Evolutionary conservation across 257 asterid species (phyloP).

Genomic region (Ocimum tenuiflorum): DNA sequence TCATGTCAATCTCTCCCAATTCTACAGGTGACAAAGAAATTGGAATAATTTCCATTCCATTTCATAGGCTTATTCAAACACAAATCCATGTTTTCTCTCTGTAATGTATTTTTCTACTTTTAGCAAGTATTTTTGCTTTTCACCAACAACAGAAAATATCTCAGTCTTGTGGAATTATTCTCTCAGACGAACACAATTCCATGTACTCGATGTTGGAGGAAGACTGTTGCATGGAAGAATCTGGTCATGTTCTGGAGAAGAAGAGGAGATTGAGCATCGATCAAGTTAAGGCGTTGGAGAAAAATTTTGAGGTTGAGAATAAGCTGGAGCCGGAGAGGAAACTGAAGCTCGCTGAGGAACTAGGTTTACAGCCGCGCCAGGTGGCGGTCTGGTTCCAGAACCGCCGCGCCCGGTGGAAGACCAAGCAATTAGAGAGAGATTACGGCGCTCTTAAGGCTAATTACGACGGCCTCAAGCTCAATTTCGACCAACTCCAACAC

Average conservation of each 20-base stretch:
- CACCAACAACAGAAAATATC: not conserved
- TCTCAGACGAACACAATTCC: slow-evolving; percentile 39
- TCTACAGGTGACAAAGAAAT: slow-evolving; percentile 54
- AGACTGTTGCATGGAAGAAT: slow-evolving; percentile 61
- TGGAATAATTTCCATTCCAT: not conserved
- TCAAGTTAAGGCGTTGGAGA: slow-evolving; percentile 93
- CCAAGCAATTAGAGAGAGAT: slow-evolving; percentile 86
- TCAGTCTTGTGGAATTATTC: not conserved
- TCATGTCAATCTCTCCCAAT: slow-evolving; percentile 84
- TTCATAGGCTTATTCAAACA: not conserved
- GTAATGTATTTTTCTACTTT: slow-evolving; percentile 11
- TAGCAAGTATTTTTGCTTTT: slow-evolving; percentile 14
- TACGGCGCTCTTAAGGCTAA: slow-evolving; percentile 64
- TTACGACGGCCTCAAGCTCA: slow-evolving; percentile 57
- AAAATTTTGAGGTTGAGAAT: slow-evolving; percentile 85
- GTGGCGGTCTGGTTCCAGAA: slow-evolving; percentile 99
- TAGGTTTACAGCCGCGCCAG: slow-evolving; percentile 88
- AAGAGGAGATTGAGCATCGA: slow-evolving; percentile 65
- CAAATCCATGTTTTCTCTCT: slow-evolving; percentile 32
- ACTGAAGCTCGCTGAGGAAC: slow-evolving; percentile 73
- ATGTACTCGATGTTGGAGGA: slow-evolving; percentile 66
- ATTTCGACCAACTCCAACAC: slow-evolving; percentile 45
- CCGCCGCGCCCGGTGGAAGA: slow-evolving; percentile 95
- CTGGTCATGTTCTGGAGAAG: slow-evolving; percentile 55
- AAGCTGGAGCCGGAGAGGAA: slow-evolving; percentile 94